Evolutionary conservation across 257 asterid genomes (phyloP).

Genomic region (Lycium barbarum): DNA sequence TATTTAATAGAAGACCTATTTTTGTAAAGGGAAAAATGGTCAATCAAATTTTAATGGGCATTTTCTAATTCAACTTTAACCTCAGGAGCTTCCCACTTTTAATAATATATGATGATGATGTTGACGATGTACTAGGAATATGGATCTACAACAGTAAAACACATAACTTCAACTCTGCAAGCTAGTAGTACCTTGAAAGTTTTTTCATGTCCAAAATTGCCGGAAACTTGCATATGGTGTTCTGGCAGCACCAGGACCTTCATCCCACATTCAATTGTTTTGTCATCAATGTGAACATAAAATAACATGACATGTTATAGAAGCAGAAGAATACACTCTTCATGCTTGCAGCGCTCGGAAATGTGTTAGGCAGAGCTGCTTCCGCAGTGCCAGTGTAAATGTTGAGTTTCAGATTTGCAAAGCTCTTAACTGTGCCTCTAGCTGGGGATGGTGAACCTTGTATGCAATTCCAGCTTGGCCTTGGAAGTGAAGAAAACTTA

Average conservation of each 20-base stretch:
- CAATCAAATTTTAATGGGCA: no score
- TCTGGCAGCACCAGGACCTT: neutral
- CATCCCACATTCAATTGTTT: slow-evolving; percentile 1
- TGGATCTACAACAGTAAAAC: neutral
- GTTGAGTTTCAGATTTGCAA: slow-evolving; percentile 9
- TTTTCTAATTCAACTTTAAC: no score
- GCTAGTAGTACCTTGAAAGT: neutral
- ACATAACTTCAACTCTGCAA: neutral
- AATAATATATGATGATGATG: no score
- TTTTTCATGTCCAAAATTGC: neutral
- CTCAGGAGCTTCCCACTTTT: no score
- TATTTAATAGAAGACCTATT: no score
- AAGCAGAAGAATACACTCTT: neutral
- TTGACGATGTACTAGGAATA: neutral
- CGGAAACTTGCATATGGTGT: neutral
- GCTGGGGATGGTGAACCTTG: slow-evolving; percentile 19
- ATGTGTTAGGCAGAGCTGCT: neutral
- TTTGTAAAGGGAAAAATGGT: no score
- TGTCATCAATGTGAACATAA: neutral
- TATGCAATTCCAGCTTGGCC: slow-evolving; percentile 19
- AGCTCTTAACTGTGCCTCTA: neutral
- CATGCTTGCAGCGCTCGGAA: neutral
- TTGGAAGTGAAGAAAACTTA: neutral
- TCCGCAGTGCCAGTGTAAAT: neutral
- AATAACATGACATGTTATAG: neutral